phyloP scores from a whole-genome alignment of 306 rosid species.

The Hippophae gyantsensis region DNA sequence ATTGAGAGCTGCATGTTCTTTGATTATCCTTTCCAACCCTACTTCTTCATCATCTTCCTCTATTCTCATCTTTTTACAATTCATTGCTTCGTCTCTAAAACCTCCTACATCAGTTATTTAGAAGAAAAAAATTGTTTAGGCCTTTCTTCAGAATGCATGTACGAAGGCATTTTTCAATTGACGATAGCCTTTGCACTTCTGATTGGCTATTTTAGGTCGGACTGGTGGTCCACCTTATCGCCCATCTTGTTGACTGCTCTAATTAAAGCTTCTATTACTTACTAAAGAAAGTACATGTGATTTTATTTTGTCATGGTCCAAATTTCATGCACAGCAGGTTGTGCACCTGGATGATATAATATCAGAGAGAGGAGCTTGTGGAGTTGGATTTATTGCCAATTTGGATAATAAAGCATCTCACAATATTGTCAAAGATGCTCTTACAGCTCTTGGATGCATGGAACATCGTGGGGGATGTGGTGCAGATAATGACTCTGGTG shows the following conservation, averaged over 20 bases:
- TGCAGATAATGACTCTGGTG: constrained; percentile 97
- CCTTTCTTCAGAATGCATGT: too few species aligned
- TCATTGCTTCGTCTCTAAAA: too few species aligned
- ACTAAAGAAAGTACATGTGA: constrained; percentile 14
- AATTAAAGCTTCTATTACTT: constrained; percentile 13
- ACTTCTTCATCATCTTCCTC: too few species aligned
- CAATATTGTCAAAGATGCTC: constrained; percentile 72
- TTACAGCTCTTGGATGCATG: constrained; percentile 90
- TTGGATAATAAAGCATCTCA: constrained; percentile 76
- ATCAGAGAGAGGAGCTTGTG: constrained; percentile 97
- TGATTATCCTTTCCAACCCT: too few species aligned
- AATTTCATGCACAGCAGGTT: constrained; percentile 49
- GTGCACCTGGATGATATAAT: constrained; percentile 75
- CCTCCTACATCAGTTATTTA: too few species aligned
- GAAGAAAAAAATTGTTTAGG: too few species aligned
- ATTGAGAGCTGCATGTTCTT: too few species aligned
- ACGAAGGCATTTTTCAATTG: too few species aligned
- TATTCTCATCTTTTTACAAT: too few species aligned
- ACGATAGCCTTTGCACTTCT: too few species aligned
- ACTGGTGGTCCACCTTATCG: too few species aligned
- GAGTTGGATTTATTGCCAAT: constrained; percentile 96
- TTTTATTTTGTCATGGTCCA: constrained; percentile 12
- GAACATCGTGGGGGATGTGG: constrained; percentile 99
- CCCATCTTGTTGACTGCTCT: background rate
- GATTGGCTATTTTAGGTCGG: too few species aligned